phyloP scores from a whole-genome alignment of 2,329 filamentous ascomycete species.

The Trichophyton mentagrophytes region DNA sequence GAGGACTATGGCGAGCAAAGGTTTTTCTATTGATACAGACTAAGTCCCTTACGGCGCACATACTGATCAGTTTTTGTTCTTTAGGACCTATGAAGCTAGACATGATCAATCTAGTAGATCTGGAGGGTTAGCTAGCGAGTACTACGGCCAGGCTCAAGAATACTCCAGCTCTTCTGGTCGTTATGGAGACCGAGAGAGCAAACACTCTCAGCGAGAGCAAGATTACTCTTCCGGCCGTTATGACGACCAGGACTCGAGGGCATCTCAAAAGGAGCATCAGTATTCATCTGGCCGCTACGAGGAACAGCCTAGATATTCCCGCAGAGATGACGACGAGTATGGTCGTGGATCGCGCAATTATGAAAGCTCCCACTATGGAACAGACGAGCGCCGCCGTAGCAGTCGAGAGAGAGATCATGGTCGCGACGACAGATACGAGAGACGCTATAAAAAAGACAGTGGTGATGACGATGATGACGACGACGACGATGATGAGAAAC shows the following conservation, averaged over 20 bases:
- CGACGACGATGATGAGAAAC: conserved; percentile 7
- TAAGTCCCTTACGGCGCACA: background rate
- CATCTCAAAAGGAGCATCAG: background rate
- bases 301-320: background rate
- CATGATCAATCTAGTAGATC: conserved; percentile 1
- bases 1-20: conserved; percentile 5
- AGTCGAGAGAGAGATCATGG: conserved; percentile 17
- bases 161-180: conserved; percentile 10
- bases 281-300: background rate
- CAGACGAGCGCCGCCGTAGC: conserved; percentile 14
- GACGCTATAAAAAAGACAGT: conserved; percentile 4
- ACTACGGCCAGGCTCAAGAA: conserved; percentile 12
- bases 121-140: conserved; percentile 13
- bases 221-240: background rate
- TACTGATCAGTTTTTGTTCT: background rate
- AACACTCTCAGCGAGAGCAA: background rate
- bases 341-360: conserved; percentile 7
- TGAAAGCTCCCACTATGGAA: conserved; percentile 8
- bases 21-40: background rate
- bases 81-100: conserved; percentile 4
- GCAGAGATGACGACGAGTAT: background rate
- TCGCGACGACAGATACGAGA: conserved; percentile 5
- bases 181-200: conserved; percentile 6
- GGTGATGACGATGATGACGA: conserved; percentile 10
- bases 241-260: background rate